phyloP scores from a whole-genome alignment of 163 green algal genomes.

The Chloroidium sp. region DNA sequence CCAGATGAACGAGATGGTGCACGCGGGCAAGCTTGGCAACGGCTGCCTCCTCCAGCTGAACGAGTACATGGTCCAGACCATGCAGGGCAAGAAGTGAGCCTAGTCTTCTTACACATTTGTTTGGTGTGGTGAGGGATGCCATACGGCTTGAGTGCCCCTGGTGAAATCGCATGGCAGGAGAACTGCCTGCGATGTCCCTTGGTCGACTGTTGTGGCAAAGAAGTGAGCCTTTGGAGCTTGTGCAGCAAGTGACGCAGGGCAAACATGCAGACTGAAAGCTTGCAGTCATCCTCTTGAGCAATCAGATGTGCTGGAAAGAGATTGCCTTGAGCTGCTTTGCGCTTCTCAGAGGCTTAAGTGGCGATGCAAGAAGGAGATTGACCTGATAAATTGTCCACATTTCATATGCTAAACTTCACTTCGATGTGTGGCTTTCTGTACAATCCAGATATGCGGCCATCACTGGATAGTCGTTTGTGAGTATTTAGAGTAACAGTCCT shows the following conservation, averaged over 20 bases:
- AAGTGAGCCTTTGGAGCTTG: too few relatives aligned
- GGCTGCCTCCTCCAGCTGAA: constrained; percentile 55
- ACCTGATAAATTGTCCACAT: background rate
- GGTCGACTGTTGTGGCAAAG: too few relatives aligned
- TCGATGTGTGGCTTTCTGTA: background rate
- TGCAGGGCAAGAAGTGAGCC: constrained; percentile 35
- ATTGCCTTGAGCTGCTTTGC: background rate
- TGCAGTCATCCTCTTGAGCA: too few relatives aligned
- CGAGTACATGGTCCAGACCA: constrained; percentile 71
- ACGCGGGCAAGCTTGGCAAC: constrained; percentile 28
- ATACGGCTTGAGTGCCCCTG: background rate
- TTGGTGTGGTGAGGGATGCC: too few relatives aligned
- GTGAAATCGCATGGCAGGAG: too few relatives aligned
- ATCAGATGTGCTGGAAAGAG: too few relatives aligned
- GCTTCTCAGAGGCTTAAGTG: background rate
- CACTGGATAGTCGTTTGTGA: too few relatives aligned
- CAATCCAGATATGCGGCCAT: too few relatives aligned
- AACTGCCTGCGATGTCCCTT: too few relatives aligned
- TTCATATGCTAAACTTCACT: background rate
- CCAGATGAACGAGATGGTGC: constrained; percentile 61
- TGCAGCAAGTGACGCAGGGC: too few relatives aligned
- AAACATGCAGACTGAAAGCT: too few relatives aligned
- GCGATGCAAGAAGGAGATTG: too few relatives aligned
- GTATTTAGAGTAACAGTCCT: background rate
- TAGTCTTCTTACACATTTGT: background rate